Base-by-base conservation (phyloP, 495 filamentous ascomycete species). In the Xylaria acuta region DNA sequence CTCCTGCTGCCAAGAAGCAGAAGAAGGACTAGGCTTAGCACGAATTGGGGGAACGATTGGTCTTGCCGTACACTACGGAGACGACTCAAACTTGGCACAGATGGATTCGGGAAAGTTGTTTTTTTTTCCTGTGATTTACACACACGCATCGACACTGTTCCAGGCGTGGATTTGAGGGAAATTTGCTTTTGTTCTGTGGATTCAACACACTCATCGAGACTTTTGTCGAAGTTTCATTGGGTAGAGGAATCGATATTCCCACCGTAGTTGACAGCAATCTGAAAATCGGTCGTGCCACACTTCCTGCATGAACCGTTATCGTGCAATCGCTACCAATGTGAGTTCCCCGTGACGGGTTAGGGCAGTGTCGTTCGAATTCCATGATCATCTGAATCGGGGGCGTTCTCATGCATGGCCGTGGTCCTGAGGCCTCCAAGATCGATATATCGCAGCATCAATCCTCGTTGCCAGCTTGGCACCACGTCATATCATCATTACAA, bases 381-480 rank as follows among this genome's bases (percentile, higher is more conserved):
- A 3, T 22, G 64, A 20, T 66, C 14, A 18, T 49, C 40, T 41
- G 1, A 34, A 45, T 30, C 40, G 41, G 18, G 27, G 43, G 5
- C 14, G 16, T 34, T 32, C 41, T 43, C 40, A 8, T 49, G 18
- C 40, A 8, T 49, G 18, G 3, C 38, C 7, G 63, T 49, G 32
- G 3, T 65, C 14, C 27, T 32, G 63, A 65, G 63, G 63, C 63
- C 63, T 65, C 63, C 63, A 3, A 16, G 11, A 18, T 36, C 25
- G 25, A 27, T 34, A 14, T 47, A n/a, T 65, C 40, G 20, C 34
- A 22, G 18, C 32, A 43, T 49, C 25, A 27, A 30, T 1, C 20
- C 22, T 43, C 8, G 25, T 18, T 34, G 27, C 18, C 20, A 51
- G 18, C 45, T 66, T 66, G 32, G 64, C 45, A 53, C 16, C 18